Conservation (phyloP, 2,329 filamentous ascomycete genomes). For the Metarhizium humberi region DNA sequence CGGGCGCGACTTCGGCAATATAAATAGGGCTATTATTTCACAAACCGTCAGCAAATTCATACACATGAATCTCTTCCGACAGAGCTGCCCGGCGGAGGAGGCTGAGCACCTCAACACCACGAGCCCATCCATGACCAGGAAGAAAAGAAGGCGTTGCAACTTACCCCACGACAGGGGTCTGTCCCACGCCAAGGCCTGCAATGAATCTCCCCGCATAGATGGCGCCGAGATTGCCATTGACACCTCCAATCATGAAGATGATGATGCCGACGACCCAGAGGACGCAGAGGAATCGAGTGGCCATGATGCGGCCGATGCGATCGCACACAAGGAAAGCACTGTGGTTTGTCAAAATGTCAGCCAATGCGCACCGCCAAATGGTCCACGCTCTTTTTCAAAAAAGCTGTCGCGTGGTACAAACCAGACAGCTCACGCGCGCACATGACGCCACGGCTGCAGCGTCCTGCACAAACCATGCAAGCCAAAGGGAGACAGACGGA, state of each 20-base stretch:
- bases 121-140: neutral
- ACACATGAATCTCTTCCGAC: too few species aligned
- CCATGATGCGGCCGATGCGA: conserved; percentile 53
- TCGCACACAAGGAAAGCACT: conserved; percentile 52
- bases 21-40: conserved; percentile 47
- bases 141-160: conserved; percentile 4
- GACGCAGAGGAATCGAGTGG: conserved; percentile 46
- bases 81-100: too few species aligned
- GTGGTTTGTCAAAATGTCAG: neutral
- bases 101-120: neutral
- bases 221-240: conserved; percentile 41
- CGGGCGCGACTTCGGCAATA: conserved; percentile 62
- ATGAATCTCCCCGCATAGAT: conserved; percentile 60
- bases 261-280: conserved; percentile 50
- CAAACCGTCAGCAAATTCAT: neutral
- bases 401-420: too few species aligned
- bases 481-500: too few species aligned
- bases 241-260: conserved; percentile 45
- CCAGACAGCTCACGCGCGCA: neutral
- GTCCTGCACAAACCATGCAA: neutral
- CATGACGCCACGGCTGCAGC: neutral
- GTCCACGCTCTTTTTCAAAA: too few species aligned
- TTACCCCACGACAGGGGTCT: conserved; percentile 54
- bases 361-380: neutral
- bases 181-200: conserved; percentile 55